Conservation (phyloP, 768 basidiomycete species). For the Kwoniella bestiolae region DNA sequence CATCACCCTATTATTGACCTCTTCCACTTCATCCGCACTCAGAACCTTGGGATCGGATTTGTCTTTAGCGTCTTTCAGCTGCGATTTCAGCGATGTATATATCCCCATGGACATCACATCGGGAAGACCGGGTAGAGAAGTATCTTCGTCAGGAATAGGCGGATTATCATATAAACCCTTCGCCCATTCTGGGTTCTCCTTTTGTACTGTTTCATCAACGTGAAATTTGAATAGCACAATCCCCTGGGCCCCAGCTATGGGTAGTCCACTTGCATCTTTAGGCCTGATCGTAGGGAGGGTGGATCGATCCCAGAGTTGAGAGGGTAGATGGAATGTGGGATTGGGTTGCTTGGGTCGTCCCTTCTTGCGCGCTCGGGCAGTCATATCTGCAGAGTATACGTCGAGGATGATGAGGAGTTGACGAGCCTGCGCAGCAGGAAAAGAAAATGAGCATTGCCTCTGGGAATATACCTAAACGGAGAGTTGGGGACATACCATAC, state of each 20-base stretch:
- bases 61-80: conserved; percentile 19
- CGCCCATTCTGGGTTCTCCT: conserved; percentile 43
- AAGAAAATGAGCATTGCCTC: too few relatives aligned
- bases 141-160: conserved; percentile 41
- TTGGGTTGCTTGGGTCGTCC: conserved; percentile 47
- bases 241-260: conserved; percentile 34
- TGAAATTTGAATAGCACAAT: conserved; percentile 52
- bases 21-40: conserved; percentile 24
- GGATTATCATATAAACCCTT: conserved; percentile 49
- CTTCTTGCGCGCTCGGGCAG: conserved; percentile 30
- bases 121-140: conserved; percentile 19
- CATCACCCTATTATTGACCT: conserved; percentile 18
- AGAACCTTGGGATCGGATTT: conserved; percentile 11
- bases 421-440: conserved; percentile 29
- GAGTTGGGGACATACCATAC: conserved; percentile 19
- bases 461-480: too few relatives aligned
- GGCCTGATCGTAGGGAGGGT: conserved; percentile 40
- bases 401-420: conserved; percentile 43
- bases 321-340: conserved; percentile 47
- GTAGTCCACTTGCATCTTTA: conserved; percentile 42
- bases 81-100: conserved; percentile 19
- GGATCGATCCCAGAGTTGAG: conserved; percentile 37
- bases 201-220: conserved; percentile 42
- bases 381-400: conserved; percentile 38
- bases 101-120: conserved; percentile 30